These are phyloP conservation scores for Nitzschia putrida DNA, from an alignment of 108 stramenopile species.

Conservation along the genomic window DNA sequence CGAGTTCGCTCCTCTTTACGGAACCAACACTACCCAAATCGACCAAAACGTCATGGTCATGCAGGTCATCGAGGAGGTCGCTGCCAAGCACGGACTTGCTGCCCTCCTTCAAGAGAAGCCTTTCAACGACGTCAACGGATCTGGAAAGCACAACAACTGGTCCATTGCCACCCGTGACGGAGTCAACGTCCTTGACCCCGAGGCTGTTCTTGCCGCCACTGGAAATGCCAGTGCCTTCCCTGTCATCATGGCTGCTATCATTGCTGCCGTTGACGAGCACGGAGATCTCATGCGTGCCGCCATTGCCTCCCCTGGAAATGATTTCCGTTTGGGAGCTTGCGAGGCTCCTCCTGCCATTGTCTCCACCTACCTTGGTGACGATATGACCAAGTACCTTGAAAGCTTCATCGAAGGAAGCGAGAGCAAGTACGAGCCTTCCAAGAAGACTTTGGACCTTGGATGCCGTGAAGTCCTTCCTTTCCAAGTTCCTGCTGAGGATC, in stretches of 20 bases:
- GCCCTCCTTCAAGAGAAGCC: slow-evolving; percentile 97
- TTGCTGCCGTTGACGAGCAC: slow-evolving; percentile 90
- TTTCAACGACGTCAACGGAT: slow-evolving; percentile 94
- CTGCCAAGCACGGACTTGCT: slow-evolving; percentile 87
- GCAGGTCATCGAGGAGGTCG: slow-evolving; percentile 95
- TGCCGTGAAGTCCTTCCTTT: slow-evolving; percentile 78
- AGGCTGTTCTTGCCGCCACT: slow-evolving; percentile 58
- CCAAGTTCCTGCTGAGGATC: slow-evolving; percentile 92
- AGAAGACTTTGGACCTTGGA: slow-evolving; percentile 83
- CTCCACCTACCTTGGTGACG: slow-evolving; percentile 91
- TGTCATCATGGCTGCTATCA: slow-evolving; percentile 90
- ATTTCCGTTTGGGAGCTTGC: slow-evolving; percentile 95
- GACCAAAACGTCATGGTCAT: slow-evolving; percentile 96
- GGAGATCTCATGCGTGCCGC: slow-evolving; percentile 95
- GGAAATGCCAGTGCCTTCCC: slow-evolving; percentile 82
- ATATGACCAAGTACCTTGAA: slow-evolving; percentile 85
- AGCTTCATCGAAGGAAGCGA: slow-evolving; percentile 78
- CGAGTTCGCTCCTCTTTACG: slow-evolving; percentile 92
- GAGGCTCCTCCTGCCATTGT: slow-evolving; percentile 97
- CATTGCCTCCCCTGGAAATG: slow-evolving; percentile 92
- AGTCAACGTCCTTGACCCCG: slow-evolving; percentile 79
- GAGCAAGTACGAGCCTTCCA: slow-evolving; percentile 68
- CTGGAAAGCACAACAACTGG: slow-evolving; percentile 98
- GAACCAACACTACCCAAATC: slow-evolving; percentile 87
- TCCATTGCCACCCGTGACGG: slow-evolving; percentile 86